Evolutionary conservation across 208 protist species (phyloP), one percentile per base, ranked within the genome.

Genomic region (Phytomonas francai): DNA sequence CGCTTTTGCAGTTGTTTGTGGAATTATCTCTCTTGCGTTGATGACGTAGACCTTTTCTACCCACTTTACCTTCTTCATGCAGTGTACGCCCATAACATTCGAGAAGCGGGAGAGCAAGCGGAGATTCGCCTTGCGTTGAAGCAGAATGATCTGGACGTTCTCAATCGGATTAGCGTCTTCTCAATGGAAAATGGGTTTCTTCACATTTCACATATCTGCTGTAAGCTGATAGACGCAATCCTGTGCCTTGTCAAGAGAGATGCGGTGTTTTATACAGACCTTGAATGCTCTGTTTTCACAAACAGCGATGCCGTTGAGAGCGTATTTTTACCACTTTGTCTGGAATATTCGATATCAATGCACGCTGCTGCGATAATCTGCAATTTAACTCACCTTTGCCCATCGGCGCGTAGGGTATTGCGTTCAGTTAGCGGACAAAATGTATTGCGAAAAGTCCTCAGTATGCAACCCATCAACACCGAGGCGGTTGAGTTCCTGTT

Each of bases 241-340:
- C 71, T 91, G 29, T 75, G 75, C 11, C 73, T 78, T 22, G 74
- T 79, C 6, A 66, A 70, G 36, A 51, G 31, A 14, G 76, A 84
- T 33, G 7, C 80, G 33, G 69, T 65, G 19, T 75, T 83, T n/a
- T 73, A 67, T 2, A 65, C 76, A 31, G 69, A 72, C 22, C 61
- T 68, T 61, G 74, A 85, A 73, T 89, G 80, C 49, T 58, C 80
- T 1, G 45, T 60, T 29, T 74, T 84, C 4, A 57, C 80, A 0
- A 45, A 77, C 32, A 76, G 73, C 25, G 71, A 77, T 29, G 75
- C 67, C 9, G 67, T 93, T 30, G 62, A 72, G 27, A 45, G 49
- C 28, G 63, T 89, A 2, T 82, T 85, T 67, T 65, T 93, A 33
- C 85, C 85, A 2, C 72, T 91, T 25, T 89, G 83, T 62, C 39